These are phyloP conservation scores for Fusarium napiforme DNA, from an alignment of 2,329 filamentous ascomycete species.

Conservation along the genomic window DNA sequence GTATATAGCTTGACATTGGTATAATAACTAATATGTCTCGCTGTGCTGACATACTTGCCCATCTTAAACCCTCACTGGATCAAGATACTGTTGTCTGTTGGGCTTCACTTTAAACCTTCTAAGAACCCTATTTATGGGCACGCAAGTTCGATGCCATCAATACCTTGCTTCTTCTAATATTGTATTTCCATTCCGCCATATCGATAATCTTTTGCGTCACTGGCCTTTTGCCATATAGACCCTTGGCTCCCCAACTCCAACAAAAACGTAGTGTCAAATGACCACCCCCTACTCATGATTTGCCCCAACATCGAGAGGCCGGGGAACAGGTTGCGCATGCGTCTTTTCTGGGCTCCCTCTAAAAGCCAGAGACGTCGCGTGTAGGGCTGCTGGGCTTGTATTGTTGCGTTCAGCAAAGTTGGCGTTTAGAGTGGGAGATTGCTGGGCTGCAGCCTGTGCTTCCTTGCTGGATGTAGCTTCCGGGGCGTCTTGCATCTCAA, in stretches of 20 bases:
- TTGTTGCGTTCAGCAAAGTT: constrained; percentile 27
- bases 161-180: constrained; percentile 21
- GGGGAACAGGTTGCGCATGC: constrained; percentile 47
- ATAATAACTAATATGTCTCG: constrained; percentile 10
- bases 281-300: constrained; percentile 42
- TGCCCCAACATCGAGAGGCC: constrained; percentile 48
- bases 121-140: background rate
- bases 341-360: constrained; percentile 71
- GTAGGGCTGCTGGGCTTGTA: constrained; percentile 48
- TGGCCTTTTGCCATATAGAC: constrained; percentile 40
- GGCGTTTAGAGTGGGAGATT: constrained; percentile 21
- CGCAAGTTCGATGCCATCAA: background rate
- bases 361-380: constrained; percentile 64
- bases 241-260: constrained; percentile 42
- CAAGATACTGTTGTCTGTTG: constrained; percentile 1
- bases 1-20: constrained; percentile 25
- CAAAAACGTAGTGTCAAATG: constrained; percentile 29
- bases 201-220: constrained; percentile 24
- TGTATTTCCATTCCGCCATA: constrained; percentile 37
- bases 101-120: constrained; percentile 6
- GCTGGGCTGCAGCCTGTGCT: background rate
- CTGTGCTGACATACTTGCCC: constrained; percentile 5
- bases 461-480: constrained; percentile 9
- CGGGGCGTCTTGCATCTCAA: constrained; percentile 46
- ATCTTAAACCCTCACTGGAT: background rate